Evolutionary conservation across 768 basidiomycete genomes (phyloP).

Genomic region (Mycena pura): DNA sequence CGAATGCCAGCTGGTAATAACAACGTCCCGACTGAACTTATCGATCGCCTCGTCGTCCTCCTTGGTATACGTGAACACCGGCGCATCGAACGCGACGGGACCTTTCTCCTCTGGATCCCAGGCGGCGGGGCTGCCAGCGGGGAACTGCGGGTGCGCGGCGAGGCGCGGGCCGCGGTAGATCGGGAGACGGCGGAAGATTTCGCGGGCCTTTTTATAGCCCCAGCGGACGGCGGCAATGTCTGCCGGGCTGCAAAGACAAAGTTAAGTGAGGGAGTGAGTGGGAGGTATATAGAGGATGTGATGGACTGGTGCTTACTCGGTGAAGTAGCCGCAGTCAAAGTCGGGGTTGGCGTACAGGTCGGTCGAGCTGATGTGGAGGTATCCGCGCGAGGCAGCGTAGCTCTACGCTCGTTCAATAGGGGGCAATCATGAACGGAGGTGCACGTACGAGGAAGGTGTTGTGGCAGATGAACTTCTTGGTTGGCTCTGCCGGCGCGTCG

Average conservation of each 20-base stretch:
- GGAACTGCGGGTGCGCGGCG: conserved; percentile 21
- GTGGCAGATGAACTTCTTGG: conserved; percentile 31
- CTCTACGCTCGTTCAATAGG: conserved; percentile 19
- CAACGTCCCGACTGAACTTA: conserved; percentile 19
- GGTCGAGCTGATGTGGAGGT: conserved; percentile 41
- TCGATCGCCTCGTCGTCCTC: conserved; percentile 36
- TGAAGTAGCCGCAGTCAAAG: conserved; percentile 39
- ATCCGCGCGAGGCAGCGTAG: conserved; percentile 43
- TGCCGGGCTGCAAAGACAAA: conserved; percentile 12
- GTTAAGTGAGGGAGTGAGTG: not conserved
- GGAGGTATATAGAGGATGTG: not conserved
- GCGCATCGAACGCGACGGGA: conserved; percentile 28
- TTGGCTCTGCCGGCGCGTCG: conserved; percentile 9
- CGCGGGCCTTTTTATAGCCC: conserved; percentile 47
- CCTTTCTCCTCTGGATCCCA: not conserved
- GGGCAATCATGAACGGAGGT: not conserved
- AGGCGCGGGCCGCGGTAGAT: conserved; percentile 27
- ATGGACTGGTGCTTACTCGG: conserved; percentile 29
- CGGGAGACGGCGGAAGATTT: conserved; percentile 48
- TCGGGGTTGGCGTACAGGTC: conserved; percentile 38
- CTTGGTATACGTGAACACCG: conserved; percentile 29
- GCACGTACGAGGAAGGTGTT: conserved; percentile 34
- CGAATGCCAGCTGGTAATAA: conserved; percentile 34
- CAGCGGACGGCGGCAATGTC: conserved; percentile 40
- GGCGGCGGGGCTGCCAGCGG: conserved; percentile 23